Percentiles rank a stretch among this genome's conserved stretches.
Conservation (phyloP, 2,329 filamentous ascomycete species). For the Colletotrichum sp. region DNA sequence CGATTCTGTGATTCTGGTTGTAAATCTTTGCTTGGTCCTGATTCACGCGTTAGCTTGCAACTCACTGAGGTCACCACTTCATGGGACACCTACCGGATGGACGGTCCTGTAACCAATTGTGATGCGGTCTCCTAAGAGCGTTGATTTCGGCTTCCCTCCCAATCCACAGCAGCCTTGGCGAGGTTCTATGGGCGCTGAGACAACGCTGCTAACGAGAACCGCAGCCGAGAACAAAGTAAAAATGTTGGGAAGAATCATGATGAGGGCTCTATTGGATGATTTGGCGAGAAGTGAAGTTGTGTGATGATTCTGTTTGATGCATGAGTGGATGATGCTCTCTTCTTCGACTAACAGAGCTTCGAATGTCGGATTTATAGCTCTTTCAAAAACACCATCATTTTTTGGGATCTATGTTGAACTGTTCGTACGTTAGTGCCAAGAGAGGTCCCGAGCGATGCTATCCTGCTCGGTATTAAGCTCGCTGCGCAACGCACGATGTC, state of each 20-base stretch:
- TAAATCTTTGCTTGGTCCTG: background rate
- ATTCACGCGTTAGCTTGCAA: background rate
- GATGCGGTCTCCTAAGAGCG: background rate
- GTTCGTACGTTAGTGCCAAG: background rate
- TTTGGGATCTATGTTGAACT: background rate
- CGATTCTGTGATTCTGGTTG: background rate
- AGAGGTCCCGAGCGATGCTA: background rate
- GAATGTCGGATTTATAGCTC: background rate
- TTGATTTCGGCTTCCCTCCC: background rate
- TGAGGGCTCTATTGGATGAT: background rate
- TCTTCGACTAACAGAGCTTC: background rate
- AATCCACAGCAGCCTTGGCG: background rate
- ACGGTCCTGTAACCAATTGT: background rate
- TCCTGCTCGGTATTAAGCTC: background rate
- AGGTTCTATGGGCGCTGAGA: background rate
- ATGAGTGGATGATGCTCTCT: background rate
- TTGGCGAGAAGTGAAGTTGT: background rate
- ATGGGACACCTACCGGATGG: background rate
- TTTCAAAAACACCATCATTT: background rate
- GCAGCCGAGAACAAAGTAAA: background rate
- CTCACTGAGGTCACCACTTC: background rate
- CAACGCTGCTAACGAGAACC: background rate
- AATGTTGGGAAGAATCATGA: background rate
- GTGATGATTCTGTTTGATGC: background rate
- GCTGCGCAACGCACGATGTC: background rate